Base-by-base conservation (phyloP, 495 filamentous ascomycete genomes). In the Parathielavia appendiculata region DNA sequence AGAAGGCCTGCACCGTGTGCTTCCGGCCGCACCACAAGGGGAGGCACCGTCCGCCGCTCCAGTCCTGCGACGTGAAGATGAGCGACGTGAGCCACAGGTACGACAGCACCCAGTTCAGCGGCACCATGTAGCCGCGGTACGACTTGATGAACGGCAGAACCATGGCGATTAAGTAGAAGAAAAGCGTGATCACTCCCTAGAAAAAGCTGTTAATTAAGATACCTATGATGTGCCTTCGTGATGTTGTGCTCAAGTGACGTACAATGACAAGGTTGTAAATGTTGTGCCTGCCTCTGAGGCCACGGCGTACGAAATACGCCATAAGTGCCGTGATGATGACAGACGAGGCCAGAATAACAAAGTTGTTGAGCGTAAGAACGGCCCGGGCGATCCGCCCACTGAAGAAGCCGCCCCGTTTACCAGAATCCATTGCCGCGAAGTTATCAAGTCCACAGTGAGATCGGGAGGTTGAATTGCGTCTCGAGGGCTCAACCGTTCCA, bases 61-160 rank as follows among this genome's bases (percentile, higher is more conserved):
- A 70, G 57, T 68, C 61, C 30, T 64, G 67, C 7, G 63, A 60
- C 13, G 63, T 55, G 40, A 68, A 70, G 56, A 70, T 68, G 54
- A 70, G 58, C 1, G 48, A 56, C n/a, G 66, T 66, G 16, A 70
- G 46, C 67, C 67, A 70, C 14, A 70, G 59, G 58, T 70, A 70
- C 3, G 66, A 56, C 8, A 79, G 76, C 5, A 60, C 44, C 30
- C 65, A 23, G 44, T 67, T 63, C 22, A 70, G 62, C 19, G 68
- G 68, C 36, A 69, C 44, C 23, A 67, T 51, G 48, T 70, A 67
- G 30, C 68, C 68, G 20, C 58, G 63, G 59, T 70, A 70, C 4
- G 50, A 53, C 45, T 69, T 70, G 48, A 70, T 35, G 13, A 41
- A 30, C 7, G 66, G 66, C 45, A 65, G 30, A 51, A 63, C 53